Conservation (phyloP, 345 rosid genomes). For the Murraya koenigii region DNA sequence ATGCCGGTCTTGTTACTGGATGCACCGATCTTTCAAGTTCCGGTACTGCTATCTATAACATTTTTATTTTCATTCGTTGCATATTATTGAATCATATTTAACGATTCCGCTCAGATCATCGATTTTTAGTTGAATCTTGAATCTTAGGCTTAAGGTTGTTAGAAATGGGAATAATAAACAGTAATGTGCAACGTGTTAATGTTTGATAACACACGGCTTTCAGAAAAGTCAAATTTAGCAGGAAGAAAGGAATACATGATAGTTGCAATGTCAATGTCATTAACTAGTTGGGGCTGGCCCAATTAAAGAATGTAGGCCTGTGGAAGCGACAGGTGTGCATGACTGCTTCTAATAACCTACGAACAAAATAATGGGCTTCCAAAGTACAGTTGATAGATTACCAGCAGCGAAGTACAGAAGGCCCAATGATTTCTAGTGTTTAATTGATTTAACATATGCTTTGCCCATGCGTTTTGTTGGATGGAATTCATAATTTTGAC, state of each 20-base stretch:
- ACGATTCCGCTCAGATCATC: neutral
- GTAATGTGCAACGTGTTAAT: too few species aligned
- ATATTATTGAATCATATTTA: neutral
- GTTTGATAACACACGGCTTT: neutral
- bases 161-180: neutral
- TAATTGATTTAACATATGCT: neutral
- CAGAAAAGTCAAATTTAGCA: neutral
- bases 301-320: neutral
- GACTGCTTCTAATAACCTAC: neutral
- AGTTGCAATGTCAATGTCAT: neutral
- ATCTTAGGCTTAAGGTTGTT: neutral
- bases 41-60: neutral
- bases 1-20: neutral
- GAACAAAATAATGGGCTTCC: too few species aligned
- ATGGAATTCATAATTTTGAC: neutral
- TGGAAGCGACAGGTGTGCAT: neutral
- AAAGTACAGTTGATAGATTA: too few species aligned
- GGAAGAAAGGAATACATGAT: neutral
- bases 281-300: neutral
- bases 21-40: constrained; percentile 3
- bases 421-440: neutral
- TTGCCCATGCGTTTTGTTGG: neutral
- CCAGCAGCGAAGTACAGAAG: neutral
- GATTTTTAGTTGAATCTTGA: too few species aligned
- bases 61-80: too few species aligned